Conservation (phyloP, 1,139 yeast genomes). For the Debaryomycetaceae sp. region DNA sequence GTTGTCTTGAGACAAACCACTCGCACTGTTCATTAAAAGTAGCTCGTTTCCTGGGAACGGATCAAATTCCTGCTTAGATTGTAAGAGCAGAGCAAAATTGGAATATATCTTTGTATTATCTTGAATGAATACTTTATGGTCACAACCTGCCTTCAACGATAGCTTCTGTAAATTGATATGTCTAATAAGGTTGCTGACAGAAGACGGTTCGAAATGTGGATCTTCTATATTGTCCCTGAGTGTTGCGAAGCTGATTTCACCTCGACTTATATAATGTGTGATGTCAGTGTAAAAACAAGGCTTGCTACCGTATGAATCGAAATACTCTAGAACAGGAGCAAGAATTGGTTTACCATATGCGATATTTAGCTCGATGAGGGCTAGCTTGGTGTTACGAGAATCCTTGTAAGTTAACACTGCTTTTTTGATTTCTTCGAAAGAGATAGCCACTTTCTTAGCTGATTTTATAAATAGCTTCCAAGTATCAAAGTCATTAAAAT, state of each 20-base stretch:
- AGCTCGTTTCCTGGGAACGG: constrained; percentile 66
- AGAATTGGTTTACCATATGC: constrained; percentile 16
- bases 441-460: constrained; percentile 25
- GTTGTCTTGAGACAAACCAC: constrained; percentile 13
- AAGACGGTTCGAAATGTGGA: constrained; percentile 5
- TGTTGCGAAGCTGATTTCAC: constrained; percentile 9
- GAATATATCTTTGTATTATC: constrained; percentile 35
- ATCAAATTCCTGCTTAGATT: constrained; percentile 51
- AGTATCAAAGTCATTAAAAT: constrained; percentile 57
- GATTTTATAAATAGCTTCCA: constrained; percentile 55
- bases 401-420: constrained; percentile 20
- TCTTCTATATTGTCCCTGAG: background rate
- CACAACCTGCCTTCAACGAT: constrained; percentile 15
- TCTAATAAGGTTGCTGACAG: constrained; percentile 30
- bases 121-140: constrained; percentile 10
- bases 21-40: constrained; percentile 45
- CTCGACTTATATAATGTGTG: constrained; percentile 24
- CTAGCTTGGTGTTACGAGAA: constrained; percentile 57
- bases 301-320: constrained; percentile 43
- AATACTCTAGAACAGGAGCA: constrained; percentile 38
- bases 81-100: constrained; percentile 21
- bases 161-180: constrained; percentile 53
- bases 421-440: constrained; percentile 21
- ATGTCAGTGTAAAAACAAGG: constrained; percentile 62
- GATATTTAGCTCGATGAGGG: constrained; percentile 45